Conservation (phyloP, 306 rosid species). For the Corylus avellana region DNA sequence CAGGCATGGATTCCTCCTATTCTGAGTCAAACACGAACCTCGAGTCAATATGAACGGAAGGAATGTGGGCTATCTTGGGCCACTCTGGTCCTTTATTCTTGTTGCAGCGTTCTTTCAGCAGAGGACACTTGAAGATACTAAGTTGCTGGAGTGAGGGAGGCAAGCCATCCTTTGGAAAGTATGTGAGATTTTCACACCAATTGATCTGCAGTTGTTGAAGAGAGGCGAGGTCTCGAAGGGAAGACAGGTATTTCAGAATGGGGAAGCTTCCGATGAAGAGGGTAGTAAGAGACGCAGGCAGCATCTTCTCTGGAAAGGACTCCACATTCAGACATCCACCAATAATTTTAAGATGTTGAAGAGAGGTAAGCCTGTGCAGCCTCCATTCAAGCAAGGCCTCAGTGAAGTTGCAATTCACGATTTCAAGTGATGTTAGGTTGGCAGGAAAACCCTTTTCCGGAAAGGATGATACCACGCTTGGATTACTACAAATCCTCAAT, state of each 20-base stretch:
- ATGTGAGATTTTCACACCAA: not conserved
- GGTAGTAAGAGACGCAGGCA: slow-evolving; percentile 14
- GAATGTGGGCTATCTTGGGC: too few relatives aligned
- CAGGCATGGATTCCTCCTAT: too few relatives aligned
- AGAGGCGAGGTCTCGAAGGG: slow-evolving; percentile 25
- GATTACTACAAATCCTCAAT: too few relatives aligned
- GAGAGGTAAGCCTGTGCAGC: slow-evolving; percentile 24
- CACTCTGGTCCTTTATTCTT: too few relatives aligned
- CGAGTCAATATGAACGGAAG: too few relatives aligned
- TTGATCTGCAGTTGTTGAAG: not conserved
- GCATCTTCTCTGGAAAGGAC: slow-evolving; percentile 19
- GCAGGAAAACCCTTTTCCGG: slow-evolving; percentile 7
- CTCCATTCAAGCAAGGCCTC: slow-evolving; percentile 9
- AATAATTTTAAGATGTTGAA: not conserved
- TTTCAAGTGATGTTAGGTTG: not conserved
- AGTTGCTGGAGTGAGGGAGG: not conserved
- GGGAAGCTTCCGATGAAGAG: not conserved
- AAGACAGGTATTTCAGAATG: not conserved
- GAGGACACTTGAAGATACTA: too few relatives aligned
- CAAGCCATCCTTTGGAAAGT: not conserved
- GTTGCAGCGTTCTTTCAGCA: too few relatives aligned
- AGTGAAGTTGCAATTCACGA: not conserved
- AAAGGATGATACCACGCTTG: not conserved
- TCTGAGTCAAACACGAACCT: too few relatives aligned
- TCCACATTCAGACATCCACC: not conserved